These are phyloP conservation scores for Sugiyamaella japonica DNA, from an alignment of 1,139 yeast genomes.

Conservation along the genomic window DNA sequence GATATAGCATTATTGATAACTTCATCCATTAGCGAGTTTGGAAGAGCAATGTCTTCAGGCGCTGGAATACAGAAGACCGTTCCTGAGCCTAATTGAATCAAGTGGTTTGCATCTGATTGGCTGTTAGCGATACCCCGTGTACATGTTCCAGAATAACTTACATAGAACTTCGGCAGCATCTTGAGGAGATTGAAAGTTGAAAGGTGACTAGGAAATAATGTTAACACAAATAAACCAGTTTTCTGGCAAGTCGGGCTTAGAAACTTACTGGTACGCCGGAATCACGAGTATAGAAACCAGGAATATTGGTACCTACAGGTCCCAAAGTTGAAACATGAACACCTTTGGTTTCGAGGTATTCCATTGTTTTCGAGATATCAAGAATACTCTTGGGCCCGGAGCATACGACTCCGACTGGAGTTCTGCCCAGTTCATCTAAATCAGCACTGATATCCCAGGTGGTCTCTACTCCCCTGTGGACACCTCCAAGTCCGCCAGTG, in stretches of 20 bases:
- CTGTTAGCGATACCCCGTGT: conserved; percentile 16
- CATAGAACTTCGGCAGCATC: conserved; percentile 66
- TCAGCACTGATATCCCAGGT: conserved; percentile 88
- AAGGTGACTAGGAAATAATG: conserved; percentile 52
- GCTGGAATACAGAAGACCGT: conserved; percentile 82
- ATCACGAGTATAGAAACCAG: conserved; percentile 80
- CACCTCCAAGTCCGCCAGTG: conserved; percentile 94
- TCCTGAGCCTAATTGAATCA: conserved; percentile 62
- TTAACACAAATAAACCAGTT: background rate
- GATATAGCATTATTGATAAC: conserved; percentile 60
- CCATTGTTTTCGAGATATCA: conserved; percentile 80
- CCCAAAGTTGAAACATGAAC: conserved; percentile 54
- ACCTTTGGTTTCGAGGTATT: conserved; percentile 86
- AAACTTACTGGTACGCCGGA: conserved; percentile 55
- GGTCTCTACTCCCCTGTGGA: conserved; percentile 72
- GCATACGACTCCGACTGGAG: conserved; percentile 86
- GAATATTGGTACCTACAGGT: conserved; percentile 56
- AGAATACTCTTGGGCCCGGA: conserved; percentile 88
- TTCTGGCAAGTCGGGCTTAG: background rate
- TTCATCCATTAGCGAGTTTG: conserved; percentile 51
- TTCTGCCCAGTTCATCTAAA: conserved; percentile 76
- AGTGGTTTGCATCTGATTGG: conserved; percentile 45
- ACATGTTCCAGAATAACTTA: conserved; percentile 29
- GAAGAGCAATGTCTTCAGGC: conserved; percentile 62
- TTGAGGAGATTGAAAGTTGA: conserved; percentile 51